phyloP scores from a whole-genome alignment of 495 filamentous ascomycete species.

The Trypethelium eluteriae region DNA sequence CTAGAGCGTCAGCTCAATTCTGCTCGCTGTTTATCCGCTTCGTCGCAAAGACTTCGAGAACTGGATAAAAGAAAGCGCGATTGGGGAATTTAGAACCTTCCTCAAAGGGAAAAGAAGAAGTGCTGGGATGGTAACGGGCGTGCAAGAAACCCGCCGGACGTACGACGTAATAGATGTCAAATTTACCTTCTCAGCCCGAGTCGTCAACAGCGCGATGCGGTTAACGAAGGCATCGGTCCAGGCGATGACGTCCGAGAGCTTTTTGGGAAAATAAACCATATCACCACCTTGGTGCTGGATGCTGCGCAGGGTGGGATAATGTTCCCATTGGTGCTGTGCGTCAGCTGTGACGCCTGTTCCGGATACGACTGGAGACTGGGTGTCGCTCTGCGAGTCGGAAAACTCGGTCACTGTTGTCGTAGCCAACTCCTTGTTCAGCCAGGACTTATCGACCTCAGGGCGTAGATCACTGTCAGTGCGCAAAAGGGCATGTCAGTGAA shows the following conservation, averaged over 20 bases:
- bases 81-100: neutral
- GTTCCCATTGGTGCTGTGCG: neutral
- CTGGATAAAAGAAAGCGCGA: neutral
- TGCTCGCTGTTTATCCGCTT: neutral
- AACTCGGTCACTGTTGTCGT: neutral
- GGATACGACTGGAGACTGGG: neutral
- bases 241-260: slow-evolving; percentile 3
- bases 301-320: neutral
- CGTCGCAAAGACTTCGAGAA: neutral
- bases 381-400: slow-evolving; percentile 2
- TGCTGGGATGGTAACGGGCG: neutral
- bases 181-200: slow-evolving; percentile 5
- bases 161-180: neutral
- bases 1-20: neutral
- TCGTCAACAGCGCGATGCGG: slow-evolving; percentile 3
- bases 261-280: slow-evolving; percentile 1
- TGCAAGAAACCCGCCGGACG: neutral
- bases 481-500: neutral
- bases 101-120: neutral
- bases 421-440: neutral
- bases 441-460: neutral
- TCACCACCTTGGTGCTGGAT: neutral
- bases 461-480: neutral
- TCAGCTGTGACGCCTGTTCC: slow-evolving; percentile 1
- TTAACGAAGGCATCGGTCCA: slow-evolving; percentile 6